These are phyloP conservation scores for Scheffersomyces segobiensis DNA, from an alignment of 1,139 yeast genomes.

Conservation along the genomic window DNA sequence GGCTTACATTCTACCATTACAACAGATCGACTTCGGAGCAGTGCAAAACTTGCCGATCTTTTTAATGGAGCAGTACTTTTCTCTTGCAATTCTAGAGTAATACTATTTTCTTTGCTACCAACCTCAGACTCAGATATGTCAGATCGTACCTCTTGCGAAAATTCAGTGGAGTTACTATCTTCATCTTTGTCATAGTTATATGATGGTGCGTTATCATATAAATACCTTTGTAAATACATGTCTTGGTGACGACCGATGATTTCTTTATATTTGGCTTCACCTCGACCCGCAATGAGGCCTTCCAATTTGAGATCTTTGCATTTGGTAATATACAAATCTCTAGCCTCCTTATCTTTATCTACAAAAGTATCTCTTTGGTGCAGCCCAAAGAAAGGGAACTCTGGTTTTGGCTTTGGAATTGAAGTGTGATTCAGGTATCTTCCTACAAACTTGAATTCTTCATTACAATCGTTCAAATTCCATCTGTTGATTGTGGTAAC, in stretches of 20 bases:
- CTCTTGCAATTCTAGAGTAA: neutral
- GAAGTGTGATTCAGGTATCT: neutral
- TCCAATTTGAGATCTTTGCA: conserved; percentile 22
- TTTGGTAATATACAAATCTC: conserved; percentile 5
- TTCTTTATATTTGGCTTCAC: conserved; percentile 19
- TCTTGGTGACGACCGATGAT: conserved; percentile 22
- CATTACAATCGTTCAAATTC: conserved; percentile 32
- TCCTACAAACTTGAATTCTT: conserved; percentile 24
- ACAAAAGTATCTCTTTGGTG: neutral
- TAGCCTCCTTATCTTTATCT: neutral
- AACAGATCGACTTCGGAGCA: neutral
- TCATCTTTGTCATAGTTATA: neutral
- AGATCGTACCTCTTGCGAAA: neutral
- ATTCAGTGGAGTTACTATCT: neutral
- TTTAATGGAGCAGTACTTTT: neutral
- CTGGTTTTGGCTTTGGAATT: neutral
- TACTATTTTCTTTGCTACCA: neutral
- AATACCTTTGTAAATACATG: conserved; percentile 10
- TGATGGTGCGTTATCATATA: neutral
- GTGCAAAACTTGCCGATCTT: neutral
- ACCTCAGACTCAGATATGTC: neutral
- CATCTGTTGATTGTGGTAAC: conserved; percentile 34
- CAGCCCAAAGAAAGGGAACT: neutral
- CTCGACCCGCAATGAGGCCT: conserved; percentile 26
- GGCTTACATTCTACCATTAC: neutral